These are phyloP conservation scores for Reticulomyxa filosa DNA, from an alignment of 78 protist species.

Conservation along the genomic window DNA sequence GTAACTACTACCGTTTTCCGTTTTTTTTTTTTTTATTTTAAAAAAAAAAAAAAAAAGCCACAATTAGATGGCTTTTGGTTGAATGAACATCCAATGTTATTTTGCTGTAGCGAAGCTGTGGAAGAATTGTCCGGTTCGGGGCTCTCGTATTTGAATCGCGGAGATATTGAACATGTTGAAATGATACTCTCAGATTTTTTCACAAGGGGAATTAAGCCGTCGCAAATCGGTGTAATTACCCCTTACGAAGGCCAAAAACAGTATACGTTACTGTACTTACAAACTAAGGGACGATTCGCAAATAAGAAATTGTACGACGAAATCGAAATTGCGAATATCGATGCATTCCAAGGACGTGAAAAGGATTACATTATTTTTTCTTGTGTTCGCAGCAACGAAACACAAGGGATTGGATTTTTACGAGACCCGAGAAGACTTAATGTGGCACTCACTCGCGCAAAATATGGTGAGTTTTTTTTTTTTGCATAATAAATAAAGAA, in stretches of 20 bases:
- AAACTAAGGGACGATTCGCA: slow-evolving; percentile 54
- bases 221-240: slow-evolving; percentile 95
- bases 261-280: slow-evolving; percentile 54
- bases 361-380: slow-evolving; percentile 93
- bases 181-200: slow-evolving; percentile 68
- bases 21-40: too few relatives aligned
- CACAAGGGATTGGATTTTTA: slow-evolving; percentile 95
- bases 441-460: slow-evolving; percentile 97
- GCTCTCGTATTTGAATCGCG: slow-evolving; percentile 85
- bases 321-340: slow-evolving; percentile 86
- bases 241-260: slow-evolving; percentile 99
- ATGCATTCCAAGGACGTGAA: slow-evolving; percentile 97
- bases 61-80: too few relatives aligned
- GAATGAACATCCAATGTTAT: too few relatives aligned
- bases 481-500: too few relatives aligned
- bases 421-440: slow-evolving; percentile 93
- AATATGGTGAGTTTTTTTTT: too few relatives aligned
- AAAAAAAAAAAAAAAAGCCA: too few relatives aligned
- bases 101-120: too few relatives aligned
- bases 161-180: slow-evolving; percentile 78
- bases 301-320: slow-evolving; percentile 46
- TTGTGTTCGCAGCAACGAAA: slow-evolving; percentile 92
- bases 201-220: slow-evolving; percentile 59
- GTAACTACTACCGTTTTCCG: too few relatives aligned
- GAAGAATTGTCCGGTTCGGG: too few relatives aligned